phyloP scores from a whole-genome alignment of 1,139 yeast genomes.

The Pichia sp. region DNA sequence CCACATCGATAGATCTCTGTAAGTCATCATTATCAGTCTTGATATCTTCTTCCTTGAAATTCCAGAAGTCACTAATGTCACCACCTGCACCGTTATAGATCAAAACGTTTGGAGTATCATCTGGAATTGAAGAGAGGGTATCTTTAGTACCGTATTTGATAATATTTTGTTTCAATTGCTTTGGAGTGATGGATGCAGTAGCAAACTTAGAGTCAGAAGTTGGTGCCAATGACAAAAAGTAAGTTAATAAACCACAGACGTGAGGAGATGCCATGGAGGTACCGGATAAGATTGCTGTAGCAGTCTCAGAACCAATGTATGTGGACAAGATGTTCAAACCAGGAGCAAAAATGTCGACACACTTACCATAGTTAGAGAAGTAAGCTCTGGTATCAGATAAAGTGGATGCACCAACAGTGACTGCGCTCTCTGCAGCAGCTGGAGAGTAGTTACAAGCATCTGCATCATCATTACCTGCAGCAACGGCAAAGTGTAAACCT shows the following conservation, averaged over 20 bases:
- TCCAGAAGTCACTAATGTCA: conserved; percentile 71
- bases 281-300: conserved; percentile 90
- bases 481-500: conserved; percentile 79
- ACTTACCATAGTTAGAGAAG: conserved; percentile 75
- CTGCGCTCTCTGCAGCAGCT: conserved; percentile 67
- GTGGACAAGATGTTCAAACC: conserved; percentile 77
- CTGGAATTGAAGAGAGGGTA: conserved; percentile 67
- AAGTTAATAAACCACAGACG: conserved; percentile 82
- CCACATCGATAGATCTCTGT: conserved; percentile 16
- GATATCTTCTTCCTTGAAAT: conserved; percentile 17
- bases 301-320: conserved; percentile 77
- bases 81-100: conserved; percentile 93
- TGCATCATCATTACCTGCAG: conserved; percentile 82
- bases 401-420: conserved; percentile 81
- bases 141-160: conserved; percentile 72
- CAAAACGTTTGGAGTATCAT: conserved; percentile 74
- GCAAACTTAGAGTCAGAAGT: conserved; percentile 64
- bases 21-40: conserved; percentile 12
- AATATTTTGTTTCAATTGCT: conserved; percentile 82
- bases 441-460: conserved; percentile 85
- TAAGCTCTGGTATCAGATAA: conserved; percentile 69
- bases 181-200: conserved; percentile 63
- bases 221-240: conserved; percentile 89
- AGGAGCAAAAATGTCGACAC: conserved; percentile 84
- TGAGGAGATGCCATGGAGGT: conserved; percentile 99